A percentile compares a stretch with the other conserved stretches of the same genome.
Conservation (phyloP, 495 filamentous ascomycete genomes). For the Cercophora scortea region DNA sequence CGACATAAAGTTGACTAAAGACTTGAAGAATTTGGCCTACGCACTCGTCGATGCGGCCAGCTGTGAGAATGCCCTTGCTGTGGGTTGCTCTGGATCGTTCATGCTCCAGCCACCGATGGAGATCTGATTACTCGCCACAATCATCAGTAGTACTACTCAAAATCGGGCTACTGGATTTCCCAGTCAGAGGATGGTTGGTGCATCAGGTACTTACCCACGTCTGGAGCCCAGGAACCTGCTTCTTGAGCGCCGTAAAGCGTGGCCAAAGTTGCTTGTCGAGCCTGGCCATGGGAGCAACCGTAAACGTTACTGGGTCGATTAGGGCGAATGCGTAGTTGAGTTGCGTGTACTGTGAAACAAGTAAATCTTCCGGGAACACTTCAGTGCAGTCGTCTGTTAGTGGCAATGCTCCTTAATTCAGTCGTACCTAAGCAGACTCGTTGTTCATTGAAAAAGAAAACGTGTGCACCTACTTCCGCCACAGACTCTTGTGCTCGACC, state of each 20-base stretch:
- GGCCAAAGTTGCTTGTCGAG: background rate
- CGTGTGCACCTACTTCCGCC: background rate
- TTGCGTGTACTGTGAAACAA: constrained; percentile 8
- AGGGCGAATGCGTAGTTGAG: constrained; percentile 21
- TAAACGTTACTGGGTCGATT: constrained; percentile 8
- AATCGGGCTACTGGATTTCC: too few relatives aligned
- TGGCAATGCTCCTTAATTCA: too few relatives aligned
- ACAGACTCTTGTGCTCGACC: background rate
- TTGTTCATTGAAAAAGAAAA: too few relatives aligned
- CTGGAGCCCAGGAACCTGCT: constrained; percentile 16
- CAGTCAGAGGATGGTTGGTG: too few relatives aligned
- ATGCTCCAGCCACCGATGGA: constrained; percentile 38
- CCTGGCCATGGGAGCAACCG: constrained; percentile 3
- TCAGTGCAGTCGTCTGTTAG: too few relatives aligned
- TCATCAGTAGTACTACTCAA: too few relatives aligned
- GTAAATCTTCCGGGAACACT: constrained; percentile 4
- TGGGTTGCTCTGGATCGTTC: constrained; percentile 23
- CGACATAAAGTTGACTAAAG: constrained; percentile 5
- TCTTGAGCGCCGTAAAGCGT: constrained; percentile 22
- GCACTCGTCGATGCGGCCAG: constrained; percentile 10
- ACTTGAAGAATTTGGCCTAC: constrained; percentile 14
- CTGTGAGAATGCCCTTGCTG: constrained; percentile 9
- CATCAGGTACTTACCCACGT: constrained; percentile 11
- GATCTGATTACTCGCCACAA: constrained; percentile 7
- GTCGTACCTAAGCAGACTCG: too few relatives aligned